Percentiles rank a stretch among this genome's conserved stretches.
Conservation (phyloP, 2,329 filamentous ascomycete species). For the Talaromyces sp. region DNA sequence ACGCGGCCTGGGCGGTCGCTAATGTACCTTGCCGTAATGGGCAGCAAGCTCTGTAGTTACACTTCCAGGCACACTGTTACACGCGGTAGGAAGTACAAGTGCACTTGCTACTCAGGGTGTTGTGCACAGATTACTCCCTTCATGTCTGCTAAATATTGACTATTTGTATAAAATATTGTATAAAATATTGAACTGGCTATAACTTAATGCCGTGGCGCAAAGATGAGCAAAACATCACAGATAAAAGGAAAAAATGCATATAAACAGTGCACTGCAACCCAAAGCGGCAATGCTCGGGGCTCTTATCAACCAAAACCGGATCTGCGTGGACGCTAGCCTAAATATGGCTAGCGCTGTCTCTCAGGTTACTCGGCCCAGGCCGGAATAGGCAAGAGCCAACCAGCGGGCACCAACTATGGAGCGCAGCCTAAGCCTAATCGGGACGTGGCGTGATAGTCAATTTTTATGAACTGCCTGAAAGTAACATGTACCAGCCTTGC, state of each 20-base stretch:
- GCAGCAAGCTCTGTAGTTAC: background rate
- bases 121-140: too few relatives aligned
- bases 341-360: background rate
- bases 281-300: background rate
- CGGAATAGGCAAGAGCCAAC: background rate
- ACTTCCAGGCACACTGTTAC: background rate
- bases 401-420: background rate
- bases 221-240: background rate
- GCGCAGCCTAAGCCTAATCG: background rate
- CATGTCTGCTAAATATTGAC: too few relatives aligned
- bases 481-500: too few relatives aligned
- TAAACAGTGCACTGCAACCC: background rate
- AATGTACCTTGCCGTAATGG: background rate
- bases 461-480: background rate
- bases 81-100: background rate
- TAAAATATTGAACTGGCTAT: background rate
- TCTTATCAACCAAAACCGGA: background rate
- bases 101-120: too few relatives aligned
- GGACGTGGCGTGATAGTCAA: background rate
- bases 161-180: background rate
- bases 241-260: background rate
- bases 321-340: background rate
- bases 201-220: background rate
- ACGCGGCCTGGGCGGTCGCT: background rate
- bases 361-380: background rate